Base-by-base conservation (phyloP, 2,329 filamentous ascomycete species). In the Alternaria dauci region DNA sequence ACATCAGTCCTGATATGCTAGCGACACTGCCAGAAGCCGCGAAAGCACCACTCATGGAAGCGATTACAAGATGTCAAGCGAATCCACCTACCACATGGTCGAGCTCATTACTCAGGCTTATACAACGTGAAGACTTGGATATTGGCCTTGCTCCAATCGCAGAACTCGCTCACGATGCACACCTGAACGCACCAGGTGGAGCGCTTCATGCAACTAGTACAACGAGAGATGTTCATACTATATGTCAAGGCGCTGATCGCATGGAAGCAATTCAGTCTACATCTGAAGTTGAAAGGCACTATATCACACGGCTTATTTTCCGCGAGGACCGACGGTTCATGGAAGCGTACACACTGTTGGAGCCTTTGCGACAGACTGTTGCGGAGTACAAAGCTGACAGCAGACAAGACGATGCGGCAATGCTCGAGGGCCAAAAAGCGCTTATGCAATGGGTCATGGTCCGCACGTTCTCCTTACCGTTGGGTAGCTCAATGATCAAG, bases 381-480 rank as follows among this genome's bases (percentile, higher is more conserved):
- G 88, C 94, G n/a, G 90, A 91, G 52, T 90, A 94, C 62, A 85
- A 89, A 39, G 87, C 89, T 2, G 85, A 93, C 64, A 88, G 91
- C 1, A 87, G 88, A 41, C 95, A 92, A 91, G 87, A 89, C 23
- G 95, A 99, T 74, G 89, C 92, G 16, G 90, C 95, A 62, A 88
- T 96, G 58, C 83, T 99, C 9, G 95, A 99, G 75, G 92, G 91
- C 60, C 95, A 99, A 77, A 97, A 97, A 77, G 90, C 92, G 62
- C 84, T 97, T 32, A 94, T 95, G 59, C 91, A 95, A 61, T 90
- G 91, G 72, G 87, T 97, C 38, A 95, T 94, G 41, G 87, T 91
- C 46, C 89, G 95, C 59, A 98, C 94, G 14, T 84, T 98, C 59
- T 94, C 95, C 2, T 90, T 97, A 54, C 92, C 95, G 1, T 87